Percentiles rank a stretch among this genome's conserved stretches.
Evolutionary conservation across 23 red algal genomes (phyloP).

Genomic region (Gracilaria domingensis): DNA sequence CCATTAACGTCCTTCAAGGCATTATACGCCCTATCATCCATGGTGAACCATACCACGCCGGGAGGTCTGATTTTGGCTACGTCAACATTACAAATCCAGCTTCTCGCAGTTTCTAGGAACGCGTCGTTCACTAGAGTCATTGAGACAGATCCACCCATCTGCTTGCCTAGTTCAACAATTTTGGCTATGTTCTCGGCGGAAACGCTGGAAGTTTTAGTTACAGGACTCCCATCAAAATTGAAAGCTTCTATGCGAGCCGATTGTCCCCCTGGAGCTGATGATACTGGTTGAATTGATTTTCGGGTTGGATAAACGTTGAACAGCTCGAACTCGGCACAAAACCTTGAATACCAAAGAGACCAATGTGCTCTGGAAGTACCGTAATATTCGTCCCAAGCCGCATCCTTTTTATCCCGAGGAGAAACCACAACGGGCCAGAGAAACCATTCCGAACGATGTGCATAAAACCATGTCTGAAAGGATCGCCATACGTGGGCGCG

Average conservation of each 20-base stretch:
- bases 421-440: conserved; percentile 72
- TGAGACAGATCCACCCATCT: conserved; percentile 58
- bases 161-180: conserved; percentile 55
- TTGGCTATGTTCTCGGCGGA: conserved; percentile 31
- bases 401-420: conserved; percentile 60
- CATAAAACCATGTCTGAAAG: conserved; percentile 68
- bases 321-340: conserved; percentile 59
- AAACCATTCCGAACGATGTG: conserved; percentile 77
- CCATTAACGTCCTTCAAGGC: conserved; percentile 37
- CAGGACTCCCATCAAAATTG: conserved; percentile 46
- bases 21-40: conserved; percentile 61
- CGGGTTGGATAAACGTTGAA: conserved; percentile 48
- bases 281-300: conserved; percentile 26
- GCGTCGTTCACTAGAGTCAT: conserved; percentile 75
- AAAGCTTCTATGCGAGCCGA: conserved; percentile 26
- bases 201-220: conserved; percentile 2
- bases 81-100: conserved; percentile 87
- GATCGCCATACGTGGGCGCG: conserved; percentile 62
- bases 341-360: conserved; percentile 78
- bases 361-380: conserved; percentile 71
- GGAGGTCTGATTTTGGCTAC: conserved; percentile 71
- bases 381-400: conserved; percentile 45
- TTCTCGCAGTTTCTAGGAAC: conserved; percentile 72
- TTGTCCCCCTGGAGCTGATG: not conserved
- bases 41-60: conserved; percentile 76